Percentiles rank a stretch among this genome's conserved stretches.
These are phyloP conservation scores for Catunica adiposa DNA, from an alignment of 2,329 filamentous ascomycete species.

Conservation along the genomic window DNA sequence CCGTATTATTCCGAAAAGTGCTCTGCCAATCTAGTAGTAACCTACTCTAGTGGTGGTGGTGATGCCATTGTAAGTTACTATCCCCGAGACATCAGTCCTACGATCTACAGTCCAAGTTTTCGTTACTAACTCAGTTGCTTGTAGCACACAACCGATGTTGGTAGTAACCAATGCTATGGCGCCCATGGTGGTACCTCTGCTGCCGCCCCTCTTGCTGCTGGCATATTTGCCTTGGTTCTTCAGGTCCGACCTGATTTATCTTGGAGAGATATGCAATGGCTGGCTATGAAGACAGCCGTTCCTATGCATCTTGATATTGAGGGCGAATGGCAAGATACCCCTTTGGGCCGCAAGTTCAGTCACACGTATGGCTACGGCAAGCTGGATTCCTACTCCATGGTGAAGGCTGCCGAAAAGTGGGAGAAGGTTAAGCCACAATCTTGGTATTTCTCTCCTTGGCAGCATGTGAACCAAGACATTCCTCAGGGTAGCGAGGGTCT, in stretches of 20 bases:
- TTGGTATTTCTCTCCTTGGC: conserved; percentile 88
- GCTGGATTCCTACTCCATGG: conserved; percentile 70
- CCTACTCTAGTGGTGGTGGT: conserved; percentile 79
- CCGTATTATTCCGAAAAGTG: conserved; percentile 95
- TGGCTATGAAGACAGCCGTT: conserved; percentile 70
- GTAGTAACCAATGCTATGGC: conserved; percentile 58
- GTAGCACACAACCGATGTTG: conserved; percentile 85
- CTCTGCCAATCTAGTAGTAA: conserved; percentile 87
- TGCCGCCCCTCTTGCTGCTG: conserved; percentile 80
- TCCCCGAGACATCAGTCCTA: not conserved
- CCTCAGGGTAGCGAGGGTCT: conserved; percentile 73
- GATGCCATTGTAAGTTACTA: conserved; percentile 54
- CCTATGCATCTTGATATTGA: conserved; percentile 52
- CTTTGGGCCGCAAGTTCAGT: conserved; percentile 72
- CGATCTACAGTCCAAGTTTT: not conserved
- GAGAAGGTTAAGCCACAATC: conserved; percentile 83
- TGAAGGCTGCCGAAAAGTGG: conserved; percentile 75
- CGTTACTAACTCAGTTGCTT: not conserved
- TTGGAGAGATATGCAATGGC: conserved; percentile 90
- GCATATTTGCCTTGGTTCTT: conserved; percentile 77
- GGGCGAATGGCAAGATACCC: conserved; percentile 67
- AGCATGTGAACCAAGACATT: conserved; percentile 71
- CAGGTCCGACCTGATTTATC: conserved; percentile 70
- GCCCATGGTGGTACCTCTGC: conserved; percentile 91
- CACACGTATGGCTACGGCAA: conserved; percentile 95